These are phyloP conservation scores for Onygenales sp. DNA, from an alignment of 2,329 filamentous ascomycete species.

Conservation along the genomic window DNA sequence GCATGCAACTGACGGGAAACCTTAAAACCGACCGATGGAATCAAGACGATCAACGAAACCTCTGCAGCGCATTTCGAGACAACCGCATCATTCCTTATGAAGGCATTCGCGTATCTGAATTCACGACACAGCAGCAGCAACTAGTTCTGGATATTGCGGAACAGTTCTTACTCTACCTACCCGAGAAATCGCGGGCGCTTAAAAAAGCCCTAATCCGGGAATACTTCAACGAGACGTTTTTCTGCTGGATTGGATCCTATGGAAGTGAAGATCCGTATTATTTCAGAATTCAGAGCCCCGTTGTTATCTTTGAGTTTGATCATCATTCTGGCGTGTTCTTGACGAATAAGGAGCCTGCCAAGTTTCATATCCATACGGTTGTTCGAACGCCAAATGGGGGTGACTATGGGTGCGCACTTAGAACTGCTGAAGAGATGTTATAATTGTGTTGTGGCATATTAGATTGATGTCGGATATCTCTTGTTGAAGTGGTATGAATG, in stretches of 20 bases:
- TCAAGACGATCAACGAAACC: constrained; percentile 67
- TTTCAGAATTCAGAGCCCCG: constrained; percentile 66
- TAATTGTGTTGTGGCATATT: neutral
- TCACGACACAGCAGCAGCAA: constrained; percentile 37
- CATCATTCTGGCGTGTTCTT: constrained; percentile 72
- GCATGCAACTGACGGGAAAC: constrained; percentile 48
- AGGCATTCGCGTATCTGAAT: constrained; percentile 47
- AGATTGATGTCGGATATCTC: too few species aligned
- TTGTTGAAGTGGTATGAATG: too few species aligned
- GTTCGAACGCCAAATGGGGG: constrained; percentile 33
- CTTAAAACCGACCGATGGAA: constrained; percentile 58
- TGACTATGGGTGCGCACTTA: constrained; percentile 52
- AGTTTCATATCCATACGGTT: constrained; percentile 64
- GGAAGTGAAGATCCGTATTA: constrained; percentile 63
- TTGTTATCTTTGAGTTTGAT: constrained; percentile 67
- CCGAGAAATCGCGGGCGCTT: constrained; percentile 42
- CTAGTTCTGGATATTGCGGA: constrained; percentile 50
- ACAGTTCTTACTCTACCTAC: constrained; percentile 62
- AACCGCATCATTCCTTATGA: constrained; percentile 69
- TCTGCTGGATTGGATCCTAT: constrained; percentile 63
- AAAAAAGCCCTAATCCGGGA: constrained; percentile 46
- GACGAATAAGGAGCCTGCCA: constrained; percentile 61
- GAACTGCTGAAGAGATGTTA: constrained; percentile 32
- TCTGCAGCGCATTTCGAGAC: constrained; percentile 69
- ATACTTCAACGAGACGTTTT: constrained; percentile 63